Conservation (phyloP, 345 rosid species). For the Brassica carinata region DNA sequence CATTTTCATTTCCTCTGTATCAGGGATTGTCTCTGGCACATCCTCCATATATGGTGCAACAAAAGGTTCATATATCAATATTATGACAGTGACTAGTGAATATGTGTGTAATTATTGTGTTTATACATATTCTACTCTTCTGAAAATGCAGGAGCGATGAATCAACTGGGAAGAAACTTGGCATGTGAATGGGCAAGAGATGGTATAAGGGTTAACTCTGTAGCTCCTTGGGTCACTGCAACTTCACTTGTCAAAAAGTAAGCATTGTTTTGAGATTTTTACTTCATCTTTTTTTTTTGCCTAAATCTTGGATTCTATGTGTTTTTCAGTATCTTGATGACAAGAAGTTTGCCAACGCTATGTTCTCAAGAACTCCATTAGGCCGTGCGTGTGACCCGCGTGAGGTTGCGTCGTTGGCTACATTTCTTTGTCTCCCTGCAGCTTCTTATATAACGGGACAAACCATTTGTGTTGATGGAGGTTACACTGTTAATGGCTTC, state of each 20-base stretch:
- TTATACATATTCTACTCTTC: background rate
- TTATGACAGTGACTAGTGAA: background rate
- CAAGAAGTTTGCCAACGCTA: constrained; percentile 13
- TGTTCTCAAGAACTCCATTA: constrained; percentile 28
- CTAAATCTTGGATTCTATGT: no score
- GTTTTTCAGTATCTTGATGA: constrained; percentile 28
- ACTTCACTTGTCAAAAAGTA: constrained; percentile 24
- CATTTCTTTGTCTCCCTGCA: constrained; percentile 73
- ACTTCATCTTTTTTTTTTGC: background rate
- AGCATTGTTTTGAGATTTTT: background rate
- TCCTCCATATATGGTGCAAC: constrained; percentile 46
- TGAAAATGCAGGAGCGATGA: constrained; percentile 40
- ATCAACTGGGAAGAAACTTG: constrained; percentile 28
- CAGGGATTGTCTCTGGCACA: constrained; percentile 32
- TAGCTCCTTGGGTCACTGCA: constrained; percentile 27
- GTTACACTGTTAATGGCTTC: constrained; percentile 28
- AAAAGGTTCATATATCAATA: constrained; percentile 29
- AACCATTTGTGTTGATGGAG: constrained; percentile 41
- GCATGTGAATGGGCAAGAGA: constrained; percentile 36
- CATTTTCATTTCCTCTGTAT: constrained; percentile 54
- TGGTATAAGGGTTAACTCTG: constrained; percentile 27
- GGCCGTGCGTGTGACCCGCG: constrained; percentile 28
- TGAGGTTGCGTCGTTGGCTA: constrained; percentile 45
- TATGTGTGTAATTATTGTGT: constrained; percentile 5
- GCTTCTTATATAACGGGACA: constrained; percentile 66